A percentile compares a stretch with the other conserved stretches of the same genome.
Conservation (phyloP, 306 rosid species). For the Carpinus fangiana region DNA sequence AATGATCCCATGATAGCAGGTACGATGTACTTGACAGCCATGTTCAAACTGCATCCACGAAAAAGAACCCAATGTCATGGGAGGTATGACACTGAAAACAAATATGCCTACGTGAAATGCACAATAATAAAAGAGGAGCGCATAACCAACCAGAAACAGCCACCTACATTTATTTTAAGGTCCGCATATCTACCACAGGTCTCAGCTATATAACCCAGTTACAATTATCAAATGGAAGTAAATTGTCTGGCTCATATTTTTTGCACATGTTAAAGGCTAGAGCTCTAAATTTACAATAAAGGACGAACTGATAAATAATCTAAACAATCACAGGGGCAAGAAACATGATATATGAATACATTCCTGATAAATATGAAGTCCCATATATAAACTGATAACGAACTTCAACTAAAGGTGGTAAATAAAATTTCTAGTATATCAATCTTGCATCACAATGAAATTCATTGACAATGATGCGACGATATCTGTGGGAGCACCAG, state of each 20-base stretch:
- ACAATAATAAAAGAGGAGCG: not conserved
- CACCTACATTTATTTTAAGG: not conserved
- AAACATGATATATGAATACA: not conserved
- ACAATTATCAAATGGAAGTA: no score
- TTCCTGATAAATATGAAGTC: not conserved
- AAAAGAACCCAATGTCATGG: not conserved
- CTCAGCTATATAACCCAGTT: not conserved
- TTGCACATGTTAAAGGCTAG: not conserved
- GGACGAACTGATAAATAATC: not conserved
- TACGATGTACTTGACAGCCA: constrained; percentile 57
- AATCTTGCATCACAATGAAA: not conserved
- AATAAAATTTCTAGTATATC: not conserved
- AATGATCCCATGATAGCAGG: constrained; percentile 44
- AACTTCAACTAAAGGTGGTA: not conserved
- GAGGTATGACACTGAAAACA: not conserved
- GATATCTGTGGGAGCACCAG: not conserved
- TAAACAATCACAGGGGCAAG: not conserved
- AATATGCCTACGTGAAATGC: not conserved
- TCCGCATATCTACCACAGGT: not conserved
- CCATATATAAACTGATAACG: not conserved
- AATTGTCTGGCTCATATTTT: not conserved
- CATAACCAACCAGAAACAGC: not conserved
- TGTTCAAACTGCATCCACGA: constrained; percentile 35
- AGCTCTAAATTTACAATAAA: not conserved
- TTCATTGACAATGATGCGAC: not conserved